Base-by-base conservation (phyloP, 257 asterid species). In the Lycium ferocissimum region DNA sequence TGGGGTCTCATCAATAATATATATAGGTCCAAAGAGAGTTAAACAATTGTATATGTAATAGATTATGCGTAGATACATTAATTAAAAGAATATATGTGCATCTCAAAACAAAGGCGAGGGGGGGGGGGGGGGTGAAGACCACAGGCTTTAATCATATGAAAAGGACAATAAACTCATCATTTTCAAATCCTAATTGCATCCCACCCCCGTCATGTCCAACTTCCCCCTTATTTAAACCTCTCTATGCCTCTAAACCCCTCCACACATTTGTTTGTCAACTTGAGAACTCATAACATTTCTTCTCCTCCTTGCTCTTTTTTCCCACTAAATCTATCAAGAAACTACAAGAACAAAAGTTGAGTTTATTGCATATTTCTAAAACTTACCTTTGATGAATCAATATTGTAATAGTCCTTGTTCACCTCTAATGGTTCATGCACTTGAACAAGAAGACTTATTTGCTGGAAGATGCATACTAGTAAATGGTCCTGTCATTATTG, bases 401-500 rank as follows among this genome's bases (percentile, higher is more conserved):
- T 89, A 78, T 56, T 87, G 93, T 26, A 87, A 86, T 17, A 79
- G 69, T 63, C 85, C 85, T 20, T 89, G 93, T 86, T 65, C 72
- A 20, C 92, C 89, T 45, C 86, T 87, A 38, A 87, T 86, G 92
- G 80, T 54, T 62, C 85, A 84, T 51, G 71, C 82, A 13, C 35
- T 75, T 61, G 92, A 89, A 22, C 86, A 86, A 40, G 91, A 89
- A 5, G 94, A 89, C 61, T 88, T 91, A 53, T 93, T 96, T 83
- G 71, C 95, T 1, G 95, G 95, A 69, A 91, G 95, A 18, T 91
- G 98, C 89, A 83, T 95, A 76, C 89, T 96, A 20, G 98, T 96
- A 12, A 96, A 94, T 84, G 99, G 99, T 49, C 99, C 99, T 9
- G 92, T 96, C 6, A 92, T 96, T 33, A 93, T 96, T 0, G 99